Evolutionary conservation across 2,329 filamentous ascomycete species (phyloP).

Genomic region (Aspergillus sp.): DNA sequence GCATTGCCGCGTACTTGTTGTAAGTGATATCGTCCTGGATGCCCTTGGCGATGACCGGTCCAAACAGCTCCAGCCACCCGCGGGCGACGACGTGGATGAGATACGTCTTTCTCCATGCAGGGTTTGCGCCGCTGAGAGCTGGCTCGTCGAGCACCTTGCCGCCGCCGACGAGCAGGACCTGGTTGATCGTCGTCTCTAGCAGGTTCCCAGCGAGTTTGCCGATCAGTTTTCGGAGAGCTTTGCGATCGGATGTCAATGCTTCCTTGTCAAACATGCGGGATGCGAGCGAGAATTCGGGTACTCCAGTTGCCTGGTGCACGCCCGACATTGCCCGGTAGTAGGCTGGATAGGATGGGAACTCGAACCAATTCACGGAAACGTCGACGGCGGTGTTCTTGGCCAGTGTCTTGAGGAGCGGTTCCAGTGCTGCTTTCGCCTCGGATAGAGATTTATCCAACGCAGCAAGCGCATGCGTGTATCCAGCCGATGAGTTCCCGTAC

Average conservation of each 20-base stretch:
- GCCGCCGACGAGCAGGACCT: constrained; percentile 30
- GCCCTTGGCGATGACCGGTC: constrained; percentile 20
- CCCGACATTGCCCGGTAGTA: constrained; percentile 35
- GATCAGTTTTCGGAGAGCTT: constrained; percentile 12
- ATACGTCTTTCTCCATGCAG: constrained; percentile 56
- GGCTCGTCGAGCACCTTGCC: constrained; percentile 37
- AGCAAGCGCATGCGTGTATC: constrained; percentile 24
- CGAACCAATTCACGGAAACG: constrained; percentile 25
- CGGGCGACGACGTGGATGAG: constrained; percentile 36
- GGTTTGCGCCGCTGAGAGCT: constrained; percentile 52
- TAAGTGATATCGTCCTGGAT: constrained; percentile 37
- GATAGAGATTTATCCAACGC: constrained; percentile 17
- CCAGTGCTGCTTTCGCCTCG: constrained; percentile 13
- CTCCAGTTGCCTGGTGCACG: constrained; percentile 28
- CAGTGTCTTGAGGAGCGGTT: constrained; percentile 13
- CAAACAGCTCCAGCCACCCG: constrained; percentile 16
- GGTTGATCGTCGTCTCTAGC: constrained; percentile 25
- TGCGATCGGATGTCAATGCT: constrained; percentile 10
- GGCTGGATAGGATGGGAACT: constrained; percentile 32
- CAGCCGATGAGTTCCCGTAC: constrained; percentile 18
- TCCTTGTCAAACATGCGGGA: constrained; percentile 32
- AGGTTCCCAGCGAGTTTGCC: constrained; percentile 13
- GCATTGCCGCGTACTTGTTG: constrained; percentile 38
- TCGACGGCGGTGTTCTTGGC: constrained; percentile 11
- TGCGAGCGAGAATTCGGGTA: constrained; percentile 24